Evolutionary conservation across 768 basidiomycete genomes (phyloP).

Genomic region (Agrocybe chaxingu): DNA sequence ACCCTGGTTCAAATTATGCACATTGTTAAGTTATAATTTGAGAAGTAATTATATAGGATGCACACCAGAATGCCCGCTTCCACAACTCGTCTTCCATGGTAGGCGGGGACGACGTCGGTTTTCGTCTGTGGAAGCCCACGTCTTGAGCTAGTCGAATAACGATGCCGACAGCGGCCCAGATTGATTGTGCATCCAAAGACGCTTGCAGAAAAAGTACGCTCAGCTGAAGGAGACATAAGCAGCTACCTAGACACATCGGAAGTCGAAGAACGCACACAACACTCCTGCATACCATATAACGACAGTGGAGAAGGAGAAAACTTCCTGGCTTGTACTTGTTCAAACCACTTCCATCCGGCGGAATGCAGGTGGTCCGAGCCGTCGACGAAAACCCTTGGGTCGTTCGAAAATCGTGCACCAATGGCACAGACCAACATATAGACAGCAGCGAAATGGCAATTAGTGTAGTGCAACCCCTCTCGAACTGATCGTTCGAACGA

Average conservation of each 20-base stretch:
- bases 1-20: conserved; percentile 32
- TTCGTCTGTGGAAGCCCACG: conserved; percentile 59
- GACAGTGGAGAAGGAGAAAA: conserved; percentile 58
- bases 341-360: conserved; percentile 59
- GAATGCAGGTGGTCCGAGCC: conserved; percentile 34
- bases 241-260: too few relatives aligned
- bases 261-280: conserved; percentile 12
- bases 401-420: conserved; percentile 55
- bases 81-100: conserved; percentile 65
- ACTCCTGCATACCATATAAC: conserved; percentile 71
- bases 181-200: conserved; percentile 52
- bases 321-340: conserved; percentile 58
- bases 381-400: conserved; percentile 47
- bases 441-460: conserved; percentile 49
- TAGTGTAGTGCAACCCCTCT: conserved; percentile 42
- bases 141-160: conserved; percentile 73
- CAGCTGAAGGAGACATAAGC: conserved; percentile 36
- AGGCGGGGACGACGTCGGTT: conserved; percentile 19
- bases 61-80: conserved; percentile 63
- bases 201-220: conserved; percentile 48
- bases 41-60: neutral
- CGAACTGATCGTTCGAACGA: conserved; percentile 53
- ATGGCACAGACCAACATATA: conserved; percentile 69
- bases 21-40: neutral
- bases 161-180: conserved; percentile 66